Base-by-base conservation (phyloP, 2,329 filamentous ascomycete genomes). In the Cladosporium sp. region DNA sequence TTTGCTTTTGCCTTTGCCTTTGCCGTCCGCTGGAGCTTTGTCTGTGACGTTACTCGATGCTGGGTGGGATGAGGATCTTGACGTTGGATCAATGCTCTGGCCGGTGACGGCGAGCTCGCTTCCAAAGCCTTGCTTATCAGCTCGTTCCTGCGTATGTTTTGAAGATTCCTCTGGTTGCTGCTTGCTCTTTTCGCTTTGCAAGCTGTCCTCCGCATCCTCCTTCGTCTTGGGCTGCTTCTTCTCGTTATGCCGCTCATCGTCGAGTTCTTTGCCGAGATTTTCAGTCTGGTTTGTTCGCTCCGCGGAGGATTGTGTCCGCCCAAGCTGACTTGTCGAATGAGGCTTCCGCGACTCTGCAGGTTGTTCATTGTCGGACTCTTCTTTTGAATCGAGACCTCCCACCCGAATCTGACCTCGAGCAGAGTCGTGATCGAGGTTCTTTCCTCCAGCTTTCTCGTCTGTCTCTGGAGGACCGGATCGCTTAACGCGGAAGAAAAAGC, bases 401-500 rank as follows among this genome's bases (percentile, higher is more conserved):
- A 64, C 5, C 2, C 61, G 61, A 8, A 64, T 57, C 36, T 64
- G 61, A 4, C 61, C 61, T 15, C 61, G 38, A 38, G 51, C 58
- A 26, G 18, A 38, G 38, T 51, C 24, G 8, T 38, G 49, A 14
- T 38, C n/a, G 2, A 34, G 15, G 18, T 58, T 60, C 41, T 49
- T 26, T 18, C 32, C 41, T 36, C 57, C 47, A 11, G 52, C n/a
- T 2, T 49, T 65, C 1, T 62, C 63, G 2, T 60, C 59, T 18
- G 66, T 32, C 18, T 58, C 57, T 10, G 64, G 65, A 41, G 62
- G 30, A 5, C 49, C 67, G 65, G 61, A 47, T 24, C 51, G 32
- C 51, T 47, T 64, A 10, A 64, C 61, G 11, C 61, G 61, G 41
- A 76, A 74, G 69, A 80, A 82, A 70, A 83, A 83, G 1, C 77